Evolutionary conservation across 1,139 yeast species (phyloP).

Genomic region (Kodamaea derodonti): DNA sequence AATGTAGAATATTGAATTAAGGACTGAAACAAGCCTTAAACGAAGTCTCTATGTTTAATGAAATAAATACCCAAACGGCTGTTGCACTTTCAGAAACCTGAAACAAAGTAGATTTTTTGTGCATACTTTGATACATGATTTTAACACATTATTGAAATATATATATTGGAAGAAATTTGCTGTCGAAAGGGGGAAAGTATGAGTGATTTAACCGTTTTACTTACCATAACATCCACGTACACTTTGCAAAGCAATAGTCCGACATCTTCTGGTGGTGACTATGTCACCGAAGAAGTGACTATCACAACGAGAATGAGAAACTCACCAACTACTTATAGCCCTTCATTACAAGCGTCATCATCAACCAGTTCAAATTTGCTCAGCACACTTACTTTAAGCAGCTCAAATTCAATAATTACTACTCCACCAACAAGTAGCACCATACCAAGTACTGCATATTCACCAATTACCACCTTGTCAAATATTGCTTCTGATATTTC

Average conservation of each 20-base stretch:
- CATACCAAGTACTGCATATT: neutral
- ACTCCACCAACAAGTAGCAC: neutral
- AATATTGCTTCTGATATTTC: neutral
- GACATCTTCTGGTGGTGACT: neutral
- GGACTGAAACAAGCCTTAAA: too few species aligned
- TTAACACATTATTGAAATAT: neutral
- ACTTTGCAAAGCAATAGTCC: neutral
- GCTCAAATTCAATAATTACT: neutral
- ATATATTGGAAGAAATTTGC: neutral
- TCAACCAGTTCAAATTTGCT: too few species aligned
- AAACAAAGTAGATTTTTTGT: constrained; percentile 1
- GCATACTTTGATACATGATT: neutral
- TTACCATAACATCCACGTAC: constrained; percentile 3
- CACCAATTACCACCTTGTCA: neutral
- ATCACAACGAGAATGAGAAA: too few species aligned
- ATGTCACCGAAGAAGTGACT: too few species aligned
- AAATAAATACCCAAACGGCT: too few species aligned
- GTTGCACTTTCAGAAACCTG: neutral
- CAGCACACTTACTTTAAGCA: neutral
- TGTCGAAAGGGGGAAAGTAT: neutral
- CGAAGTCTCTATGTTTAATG: too few species aligned
- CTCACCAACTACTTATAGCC: neutral
- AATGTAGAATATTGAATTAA: too few species aligned
- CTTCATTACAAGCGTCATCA: too few species aligned
- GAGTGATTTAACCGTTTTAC: constrained; percentile 3